Conservation (phyloP, 257 asterid species). For the Rhazya stricta region DNA sequence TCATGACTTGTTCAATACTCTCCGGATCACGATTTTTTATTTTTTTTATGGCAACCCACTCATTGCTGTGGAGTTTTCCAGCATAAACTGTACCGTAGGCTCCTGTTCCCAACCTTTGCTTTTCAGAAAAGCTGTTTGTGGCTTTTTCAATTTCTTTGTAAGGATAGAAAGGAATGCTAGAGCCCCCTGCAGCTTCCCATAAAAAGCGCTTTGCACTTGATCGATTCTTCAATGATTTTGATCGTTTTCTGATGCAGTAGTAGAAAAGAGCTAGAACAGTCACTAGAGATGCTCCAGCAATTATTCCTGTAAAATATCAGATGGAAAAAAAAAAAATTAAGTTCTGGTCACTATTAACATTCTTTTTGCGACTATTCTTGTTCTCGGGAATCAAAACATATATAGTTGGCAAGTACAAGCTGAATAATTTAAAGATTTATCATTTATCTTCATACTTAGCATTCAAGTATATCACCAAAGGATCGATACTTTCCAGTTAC, state of each 20-base stretch:
- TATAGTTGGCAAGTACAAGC: background rate
- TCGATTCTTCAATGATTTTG: conserved; percentile 34
- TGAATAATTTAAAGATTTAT: background rate
- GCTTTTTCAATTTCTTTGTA: conserved; percentile 79
- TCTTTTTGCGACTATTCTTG: background rate
- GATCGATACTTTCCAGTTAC: background rate
- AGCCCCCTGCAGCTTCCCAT: conserved; percentile 62
- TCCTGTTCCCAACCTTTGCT: conserved; percentile 78
- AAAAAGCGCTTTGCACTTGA: conserved; percentile 58
- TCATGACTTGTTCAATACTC: conserved; percentile 73
- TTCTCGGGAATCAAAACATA: background rate
- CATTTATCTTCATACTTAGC: background rate
- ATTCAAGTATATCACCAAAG: background rate
- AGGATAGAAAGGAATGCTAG: conserved; percentile 51
- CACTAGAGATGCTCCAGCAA: conserved; percentile 59
- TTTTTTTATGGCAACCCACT: conserved; percentile 74
- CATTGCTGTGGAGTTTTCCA: conserved; percentile 72
- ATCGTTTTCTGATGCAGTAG: conserved; percentile 46
- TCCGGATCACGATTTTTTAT: conserved; percentile 61
- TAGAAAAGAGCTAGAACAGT: conserved; percentile 28
- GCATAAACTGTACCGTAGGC: conserved; percentile 94
- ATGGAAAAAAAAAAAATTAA: background rate
- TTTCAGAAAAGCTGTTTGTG: conserved; percentile 63
- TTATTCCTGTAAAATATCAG: conserved; percentile 38
- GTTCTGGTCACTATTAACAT: background rate